phyloP scores from a whole-genome alignment of 345 rosid genomes.

The Litchi chinensis region DNA sequence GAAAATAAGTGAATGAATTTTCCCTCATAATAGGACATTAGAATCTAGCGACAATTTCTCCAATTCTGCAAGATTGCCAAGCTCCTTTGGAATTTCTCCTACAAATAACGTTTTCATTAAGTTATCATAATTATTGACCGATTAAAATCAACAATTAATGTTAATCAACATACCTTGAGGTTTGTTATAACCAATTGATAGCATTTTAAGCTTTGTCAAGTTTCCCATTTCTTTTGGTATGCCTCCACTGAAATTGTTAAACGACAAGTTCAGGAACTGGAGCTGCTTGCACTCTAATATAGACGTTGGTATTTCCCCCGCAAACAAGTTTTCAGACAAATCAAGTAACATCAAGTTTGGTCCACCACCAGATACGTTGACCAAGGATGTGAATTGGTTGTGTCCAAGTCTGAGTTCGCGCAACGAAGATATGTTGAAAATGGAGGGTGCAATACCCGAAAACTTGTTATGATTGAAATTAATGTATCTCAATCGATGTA shows the following conservation, averaged over 20 bases:
- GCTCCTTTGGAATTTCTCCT: too few species aligned
- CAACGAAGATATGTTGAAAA: background rate
- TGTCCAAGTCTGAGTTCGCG: background rate
- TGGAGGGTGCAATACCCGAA: background rate
- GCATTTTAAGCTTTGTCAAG: background rate
- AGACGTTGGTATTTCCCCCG: too few species aligned
- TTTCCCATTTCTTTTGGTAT: constrained; percentile 11
- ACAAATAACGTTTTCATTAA: background rate
- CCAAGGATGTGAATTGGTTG: background rate
- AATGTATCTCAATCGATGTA: too few species aligned
- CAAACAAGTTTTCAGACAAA: background rate
- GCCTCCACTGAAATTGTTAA: constrained; percentile 6
- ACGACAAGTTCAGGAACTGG: background rate
- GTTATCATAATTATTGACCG: too few species aligned
- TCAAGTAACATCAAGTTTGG: background rate
- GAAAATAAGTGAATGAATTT: too few species aligned
- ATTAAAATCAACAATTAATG: too few species aligned
- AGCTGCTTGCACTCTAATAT: too few species aligned
- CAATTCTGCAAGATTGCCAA: too few species aligned
- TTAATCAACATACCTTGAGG: constrained; percentile 4
- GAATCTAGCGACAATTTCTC: too few species aligned
- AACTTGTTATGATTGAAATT: background rate
- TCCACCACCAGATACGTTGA: background rate
- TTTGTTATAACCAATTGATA: constrained; percentile 1
- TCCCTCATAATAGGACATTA: too few species aligned